phyloP scores from a whole-genome alignment of 108 stramenopile species.

The Aurantiochytrium sp. region DNA sequence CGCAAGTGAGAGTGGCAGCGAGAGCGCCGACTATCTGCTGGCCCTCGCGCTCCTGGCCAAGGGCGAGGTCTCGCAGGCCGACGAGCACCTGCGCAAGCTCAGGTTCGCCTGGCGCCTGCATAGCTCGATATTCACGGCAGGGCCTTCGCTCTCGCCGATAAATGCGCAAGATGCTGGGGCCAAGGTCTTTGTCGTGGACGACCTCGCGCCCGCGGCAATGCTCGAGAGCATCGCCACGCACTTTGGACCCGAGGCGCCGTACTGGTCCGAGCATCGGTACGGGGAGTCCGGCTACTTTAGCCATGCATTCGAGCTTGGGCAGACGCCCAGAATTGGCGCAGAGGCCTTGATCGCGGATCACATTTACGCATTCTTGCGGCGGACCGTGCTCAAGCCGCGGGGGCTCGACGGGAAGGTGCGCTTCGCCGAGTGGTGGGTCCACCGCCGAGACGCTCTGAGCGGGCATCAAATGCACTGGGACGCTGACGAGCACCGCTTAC shows the following conservation, averaged over 20 bases:
- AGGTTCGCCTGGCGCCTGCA: not conserved
- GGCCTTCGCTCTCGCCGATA: too few relatives aligned
- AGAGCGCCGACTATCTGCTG: not conserved
- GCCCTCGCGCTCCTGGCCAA: not conserved
- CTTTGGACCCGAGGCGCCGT: not conserved
- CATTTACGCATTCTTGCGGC: not conserved
- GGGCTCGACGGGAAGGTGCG: not conserved
- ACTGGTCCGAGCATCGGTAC: not conserved
- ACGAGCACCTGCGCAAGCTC: not conserved
- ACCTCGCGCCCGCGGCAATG: not conserved
- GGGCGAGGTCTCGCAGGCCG: not conserved
- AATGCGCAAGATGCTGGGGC: too few relatives aligned
- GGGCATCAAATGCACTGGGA: conserved; percentile 5
- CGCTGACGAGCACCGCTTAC: not conserved
- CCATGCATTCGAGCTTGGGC: not conserved
- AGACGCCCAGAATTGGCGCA: not conserved
- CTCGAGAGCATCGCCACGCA: not conserved
- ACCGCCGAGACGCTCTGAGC: not conserved
- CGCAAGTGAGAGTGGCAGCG: not conserved
- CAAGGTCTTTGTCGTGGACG: not conserved
- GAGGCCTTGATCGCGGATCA: conserved; percentile 6
- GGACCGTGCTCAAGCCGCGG: not conserved
- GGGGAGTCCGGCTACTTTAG: not conserved
- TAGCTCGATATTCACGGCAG: not conserved
- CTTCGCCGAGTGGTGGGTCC: conserved; percentile 22